Percentiles rank a stretch among this genome's conserved stretches.
Evolutionary conservation across 1,139 yeast genomes (phyloP).

Genomic region (Nakaseomyces delphensis): DNA sequence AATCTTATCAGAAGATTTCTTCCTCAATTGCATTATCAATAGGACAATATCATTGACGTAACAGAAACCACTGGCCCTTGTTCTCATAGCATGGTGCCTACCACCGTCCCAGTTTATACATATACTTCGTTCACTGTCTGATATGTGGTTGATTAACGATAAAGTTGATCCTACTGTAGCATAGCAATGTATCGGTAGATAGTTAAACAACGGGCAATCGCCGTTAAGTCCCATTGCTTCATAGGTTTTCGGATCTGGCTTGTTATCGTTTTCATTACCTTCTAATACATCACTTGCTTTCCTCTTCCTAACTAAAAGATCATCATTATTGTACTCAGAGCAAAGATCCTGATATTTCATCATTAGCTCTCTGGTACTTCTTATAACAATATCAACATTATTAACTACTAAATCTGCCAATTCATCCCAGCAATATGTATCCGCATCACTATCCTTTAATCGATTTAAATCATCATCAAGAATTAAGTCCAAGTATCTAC

Average conservation of each 20-base stretch:
- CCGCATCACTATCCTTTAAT: slow-evolving; percentile 8
- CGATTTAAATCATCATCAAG: slow-evolving; percentile 14
- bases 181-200: slow-evolving; percentile 42
- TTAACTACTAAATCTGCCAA: slow-evolving; percentile 11
- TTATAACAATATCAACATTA: neutral
- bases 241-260: neutral
- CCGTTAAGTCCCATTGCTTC: slow-evolving; percentile 22
- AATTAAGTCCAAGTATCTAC: slow-evolving; percentile 17
- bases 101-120: slow-evolving; percentile 77
- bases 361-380: neutral
- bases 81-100: slow-evolving; percentile 56
- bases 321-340: neutral
- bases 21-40: slow-evolving; percentile 43
- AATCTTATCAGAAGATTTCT: slow-evolving; percentile 38
- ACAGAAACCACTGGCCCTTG: slow-evolving; percentile 63
- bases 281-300: neutral
- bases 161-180: slow-evolving; percentile 53
- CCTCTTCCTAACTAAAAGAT: neutral
- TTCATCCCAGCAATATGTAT: slow-evolving; percentile 13
- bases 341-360: neutral
- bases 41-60: slow-evolving; percentile 61
- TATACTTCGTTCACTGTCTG: slow-evolving; percentile 27
- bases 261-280: neutral
- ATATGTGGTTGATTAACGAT: slow-evolving; percentile 37
- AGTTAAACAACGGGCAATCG: slow-evolving; percentile 60